A percentile compares a stretch with the other conserved stretches of the same genome.
These are phyloP conservation scores for Reticulomyxa filosa DNA, from an alignment of 78 protist genomes.

Conservation along the genomic window DNA sequence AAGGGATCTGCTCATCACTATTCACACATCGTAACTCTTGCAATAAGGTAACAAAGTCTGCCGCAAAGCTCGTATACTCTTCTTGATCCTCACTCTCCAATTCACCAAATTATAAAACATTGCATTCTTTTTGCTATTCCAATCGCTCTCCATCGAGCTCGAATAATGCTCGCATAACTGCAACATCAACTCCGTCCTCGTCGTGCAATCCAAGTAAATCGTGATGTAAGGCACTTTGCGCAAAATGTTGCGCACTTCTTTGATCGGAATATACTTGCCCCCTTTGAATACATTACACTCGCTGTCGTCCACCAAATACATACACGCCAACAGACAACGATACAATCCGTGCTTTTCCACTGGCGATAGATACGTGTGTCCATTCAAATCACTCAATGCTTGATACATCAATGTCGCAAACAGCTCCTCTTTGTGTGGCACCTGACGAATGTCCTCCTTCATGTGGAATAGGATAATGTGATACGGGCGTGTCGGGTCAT, in stretches of 20 bases:
- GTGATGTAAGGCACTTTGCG: no score
- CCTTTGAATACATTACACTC: not conserved
- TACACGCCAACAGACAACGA: not conserved
- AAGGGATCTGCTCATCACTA: not conserved
- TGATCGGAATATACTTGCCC: not conserved
- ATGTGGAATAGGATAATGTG: not conserved
- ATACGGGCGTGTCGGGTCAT: not conserved
- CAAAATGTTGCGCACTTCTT: no score
- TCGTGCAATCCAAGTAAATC: no score
- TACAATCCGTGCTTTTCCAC: not conserved
- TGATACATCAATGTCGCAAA: not conserved
- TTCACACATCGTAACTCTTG: not conserved
- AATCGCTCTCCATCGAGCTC: no score
- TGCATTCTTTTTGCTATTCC: no score
- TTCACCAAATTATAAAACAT: no score
- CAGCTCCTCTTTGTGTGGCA: not conserved
- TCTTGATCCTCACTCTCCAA: not conserved
- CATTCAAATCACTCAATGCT: not conserved
- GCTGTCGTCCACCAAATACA: slow-evolving; percentile 3
- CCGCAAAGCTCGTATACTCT: not conserved
- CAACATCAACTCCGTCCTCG: no score
- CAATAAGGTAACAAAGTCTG: not conserved
- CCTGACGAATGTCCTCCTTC: not conserved
- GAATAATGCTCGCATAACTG: no score
- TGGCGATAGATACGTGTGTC: not conserved